Conservation (phyloP, 345 rosid species). For the Gossypium mustelinum region DNA sequence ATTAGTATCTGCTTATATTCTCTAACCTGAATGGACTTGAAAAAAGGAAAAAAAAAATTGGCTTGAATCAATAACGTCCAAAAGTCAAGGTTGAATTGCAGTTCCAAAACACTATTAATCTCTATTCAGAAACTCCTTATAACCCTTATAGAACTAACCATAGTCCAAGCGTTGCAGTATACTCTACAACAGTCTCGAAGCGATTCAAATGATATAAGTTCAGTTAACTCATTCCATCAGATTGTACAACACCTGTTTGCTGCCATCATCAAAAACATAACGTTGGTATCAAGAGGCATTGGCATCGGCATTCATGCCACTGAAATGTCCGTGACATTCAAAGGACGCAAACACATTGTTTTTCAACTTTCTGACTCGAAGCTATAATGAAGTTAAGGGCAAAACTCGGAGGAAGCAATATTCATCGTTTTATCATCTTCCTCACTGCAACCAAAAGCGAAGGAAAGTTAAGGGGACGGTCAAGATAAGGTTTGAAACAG, state of each 20-base stretch:
- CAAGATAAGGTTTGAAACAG: not conserved
- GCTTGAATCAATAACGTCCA: not conserved
- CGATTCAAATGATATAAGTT: not conserved
- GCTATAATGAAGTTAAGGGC: not conserved
- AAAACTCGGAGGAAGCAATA: not conserved
- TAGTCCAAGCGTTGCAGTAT: not conserved
- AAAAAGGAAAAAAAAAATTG: no score
- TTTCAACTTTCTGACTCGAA: not conserved
- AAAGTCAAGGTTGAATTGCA: not conserved
- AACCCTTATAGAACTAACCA: not conserved
- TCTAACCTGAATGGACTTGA: no score
- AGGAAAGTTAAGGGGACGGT: not conserved
- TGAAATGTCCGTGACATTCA: not conserved
- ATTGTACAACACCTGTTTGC: not conserved
- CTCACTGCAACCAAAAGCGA: slow-evolving; percentile 10
- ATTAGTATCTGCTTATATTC: no score
- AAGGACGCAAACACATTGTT: not conserved
- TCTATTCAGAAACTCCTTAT: not conserved
- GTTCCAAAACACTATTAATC: not conserved
- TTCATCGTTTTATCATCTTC: not conserved
- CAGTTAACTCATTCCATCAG: not conserved
- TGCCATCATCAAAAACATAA: not conserved
- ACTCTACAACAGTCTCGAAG: not conserved
- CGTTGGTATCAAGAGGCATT: not conserved
- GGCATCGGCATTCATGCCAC: not conserved